phyloP scores from a whole-genome alignment of 2,329 filamentous ascomycete genomes.

The Periconia digitata region DNA sequence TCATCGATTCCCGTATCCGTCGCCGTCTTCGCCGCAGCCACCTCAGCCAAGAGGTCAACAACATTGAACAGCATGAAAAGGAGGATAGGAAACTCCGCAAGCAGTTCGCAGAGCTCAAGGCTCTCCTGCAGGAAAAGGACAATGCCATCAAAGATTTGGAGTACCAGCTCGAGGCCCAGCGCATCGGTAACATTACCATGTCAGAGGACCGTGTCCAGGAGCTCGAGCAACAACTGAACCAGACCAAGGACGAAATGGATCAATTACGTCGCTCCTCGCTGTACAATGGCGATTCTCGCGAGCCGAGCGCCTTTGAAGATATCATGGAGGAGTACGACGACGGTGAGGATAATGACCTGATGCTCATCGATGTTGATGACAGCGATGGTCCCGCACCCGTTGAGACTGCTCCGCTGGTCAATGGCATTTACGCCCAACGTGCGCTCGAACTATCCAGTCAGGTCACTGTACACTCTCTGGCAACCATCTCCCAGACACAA shows the following conservation, averaged over 20 bases:
- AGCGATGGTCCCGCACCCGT: conserved; percentile 35
- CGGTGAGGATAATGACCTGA: conserved; percentile 16
- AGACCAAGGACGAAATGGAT: conserved; percentile 39
- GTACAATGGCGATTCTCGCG: conserved; percentile 31
- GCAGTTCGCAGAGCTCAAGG: conserved; percentile 32
- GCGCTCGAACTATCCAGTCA: conserved; percentile 31
- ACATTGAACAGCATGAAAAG: conserved; percentile 41
- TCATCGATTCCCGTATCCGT: conserved; percentile 35
- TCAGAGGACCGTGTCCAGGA: conserved; percentile 38
- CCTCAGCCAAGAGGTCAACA: conserved; percentile 45
- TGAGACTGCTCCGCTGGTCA: conserved; percentile 20
- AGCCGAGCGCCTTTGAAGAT: conserved; percentile 23
- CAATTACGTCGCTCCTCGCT: conserved; percentile 34
- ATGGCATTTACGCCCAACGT: conserved; percentile 32
- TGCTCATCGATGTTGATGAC: conserved; percentile 38
- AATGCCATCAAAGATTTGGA: conserved; percentile 41
- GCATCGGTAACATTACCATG: conserved; percentile 43
- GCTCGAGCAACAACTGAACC: conserved; percentile 36
- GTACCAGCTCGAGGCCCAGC: conserved; percentile 37
- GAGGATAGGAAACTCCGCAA: conserved; percentile 35
- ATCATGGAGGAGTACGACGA: conserved; percentile 31
- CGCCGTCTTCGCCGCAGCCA: conserved; percentile 46
- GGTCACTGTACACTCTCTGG: conserved; percentile 30
- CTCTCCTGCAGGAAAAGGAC: conserved; percentile 42
- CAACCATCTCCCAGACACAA: conserved; percentile 25